These are phyloP conservation scores for Xylariaceae sp. DNA, from an alignment of 2,329 filamentous ascomycete genomes.

Conservation along the genomic window DNA sequence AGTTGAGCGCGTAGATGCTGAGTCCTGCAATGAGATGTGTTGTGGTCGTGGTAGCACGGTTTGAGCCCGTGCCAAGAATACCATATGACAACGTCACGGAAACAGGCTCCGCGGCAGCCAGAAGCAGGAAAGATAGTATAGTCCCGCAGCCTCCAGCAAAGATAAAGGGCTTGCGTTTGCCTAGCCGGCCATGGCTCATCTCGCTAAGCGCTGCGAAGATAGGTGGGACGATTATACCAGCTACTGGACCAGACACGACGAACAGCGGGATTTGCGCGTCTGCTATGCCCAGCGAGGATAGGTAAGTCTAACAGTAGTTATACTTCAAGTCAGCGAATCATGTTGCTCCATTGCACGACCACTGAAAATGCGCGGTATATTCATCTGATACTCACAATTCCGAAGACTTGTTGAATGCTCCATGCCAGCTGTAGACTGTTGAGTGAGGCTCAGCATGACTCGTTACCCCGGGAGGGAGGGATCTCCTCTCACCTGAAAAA, in stretches of 20 bases:
- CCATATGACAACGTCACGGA: not conserved
- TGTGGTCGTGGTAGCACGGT: not conserved
- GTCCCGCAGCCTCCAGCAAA: constrained; percentile 1
- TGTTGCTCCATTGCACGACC: not conserved
- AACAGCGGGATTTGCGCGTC: constrained; percentile 3
- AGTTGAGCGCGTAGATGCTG: constrained; percentile 3
- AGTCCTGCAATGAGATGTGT: constrained; percentile 1
- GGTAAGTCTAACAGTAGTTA: not conserved
- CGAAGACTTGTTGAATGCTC: constrained; percentile 6
- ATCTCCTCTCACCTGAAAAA: constrained; percentile 3
- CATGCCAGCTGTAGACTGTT: constrained; percentile 1
- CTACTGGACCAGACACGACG: constrained; percentile 2
- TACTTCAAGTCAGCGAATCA: not conserved
- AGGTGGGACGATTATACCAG: constrained; percentile 4
- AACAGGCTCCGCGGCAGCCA: constrained; percentile 1
- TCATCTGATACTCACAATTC: not conserved
- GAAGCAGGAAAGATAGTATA: constrained; percentile 3
- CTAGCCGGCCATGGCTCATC: not conserved
- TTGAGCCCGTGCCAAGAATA: not conserved
- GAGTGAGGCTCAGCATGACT: not conserved
- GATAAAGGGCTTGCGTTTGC: constrained; percentile 3
- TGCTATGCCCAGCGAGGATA: constrained; percentile 1
- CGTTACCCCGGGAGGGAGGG: not conserved
- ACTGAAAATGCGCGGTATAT: not conserved
- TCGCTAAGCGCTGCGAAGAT: constrained; percentile 2